Percentiles rank a stretch among this genome's conserved stretches.
These are phyloP conservation scores for Saturnispora mendoncae DNA, from an alignment of 805 yeast genomes.

Conservation along the genomic window DNA sequence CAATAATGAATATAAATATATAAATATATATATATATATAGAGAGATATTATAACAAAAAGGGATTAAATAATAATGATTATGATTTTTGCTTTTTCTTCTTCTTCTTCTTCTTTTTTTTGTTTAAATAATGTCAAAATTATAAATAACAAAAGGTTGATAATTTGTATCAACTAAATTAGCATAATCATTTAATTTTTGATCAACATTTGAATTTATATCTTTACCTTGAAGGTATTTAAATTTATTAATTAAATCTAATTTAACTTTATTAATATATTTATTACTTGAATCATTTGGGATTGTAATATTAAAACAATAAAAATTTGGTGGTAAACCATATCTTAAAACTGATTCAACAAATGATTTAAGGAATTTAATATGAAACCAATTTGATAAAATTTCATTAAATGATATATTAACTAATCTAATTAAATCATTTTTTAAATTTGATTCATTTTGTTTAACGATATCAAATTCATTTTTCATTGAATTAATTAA, in stretches of 20 bases:
- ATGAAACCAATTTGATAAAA: constrained; percentile 82
- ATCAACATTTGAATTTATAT: constrained; percentile 54
- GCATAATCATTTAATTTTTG: constrained; percentile 70
- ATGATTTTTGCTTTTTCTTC: too few relatives aligned
- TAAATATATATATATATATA: too few relatives aligned
- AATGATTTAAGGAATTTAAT: constrained; percentile 78
- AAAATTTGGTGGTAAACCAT: constrained; percentile 94
- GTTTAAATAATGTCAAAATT: background rate
- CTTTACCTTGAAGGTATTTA: constrained; percentile 88
- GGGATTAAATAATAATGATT: too few relatives aligned
- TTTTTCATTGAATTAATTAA: constrained; percentile 59
- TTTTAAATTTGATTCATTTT: constrained; percentile 62
- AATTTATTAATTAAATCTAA: constrained; percentile 62
- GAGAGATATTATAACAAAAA: too few relatives aligned
- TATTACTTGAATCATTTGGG: constrained; percentile 24
- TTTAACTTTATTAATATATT: constrained; percentile 48
- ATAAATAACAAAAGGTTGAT: constrained; percentile 91
- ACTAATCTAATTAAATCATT: constrained; percentile 77
- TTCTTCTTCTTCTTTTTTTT: too few relatives aligned
- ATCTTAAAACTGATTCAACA: constrained; percentile 89
- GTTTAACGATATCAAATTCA: constrained; percentile 69
- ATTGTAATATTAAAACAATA: constrained; percentile 40
- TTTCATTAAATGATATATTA: constrained; percentile 83
- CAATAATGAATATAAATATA: too few relatives aligned
- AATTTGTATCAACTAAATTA: constrained; percentile 85